Evolutionary conservation across 2,329 filamentous ascomycete genomes (phyloP).

Genomic region (Ceratocystis eucalypticola): DNA sequence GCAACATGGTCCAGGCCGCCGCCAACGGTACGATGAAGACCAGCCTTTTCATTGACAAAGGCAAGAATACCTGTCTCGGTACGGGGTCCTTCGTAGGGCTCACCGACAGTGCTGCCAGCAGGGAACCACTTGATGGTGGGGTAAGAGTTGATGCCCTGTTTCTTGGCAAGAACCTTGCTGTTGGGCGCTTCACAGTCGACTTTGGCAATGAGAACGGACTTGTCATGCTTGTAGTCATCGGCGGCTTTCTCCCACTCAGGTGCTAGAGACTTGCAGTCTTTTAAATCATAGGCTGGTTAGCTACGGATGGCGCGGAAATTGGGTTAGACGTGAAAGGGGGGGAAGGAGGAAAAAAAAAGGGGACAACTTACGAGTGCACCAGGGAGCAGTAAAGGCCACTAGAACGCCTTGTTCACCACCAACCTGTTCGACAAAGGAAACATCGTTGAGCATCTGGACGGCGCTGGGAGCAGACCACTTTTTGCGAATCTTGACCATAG

Average conservation of each 20-base stretch:
- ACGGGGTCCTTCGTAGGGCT: constrained; percentile 63
- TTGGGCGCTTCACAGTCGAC: constrained; percentile 84
- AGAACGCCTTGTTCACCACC: constrained; percentile 80
- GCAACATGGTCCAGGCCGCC: constrained; percentile 66
- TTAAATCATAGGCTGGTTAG: not conserved
- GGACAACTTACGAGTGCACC: constrained; percentile 79
- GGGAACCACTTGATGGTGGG: constrained; percentile 98
- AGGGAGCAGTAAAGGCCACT: constrained; percentile 93
- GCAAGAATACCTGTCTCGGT: constrained; percentile 60
- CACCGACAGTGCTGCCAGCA: constrained; percentile 59
- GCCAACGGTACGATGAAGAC: constrained; percentile 70
- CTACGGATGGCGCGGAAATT: not conserved
- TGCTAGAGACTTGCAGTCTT: constrained; percentile 93
- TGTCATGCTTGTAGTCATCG: constrained; percentile 63
- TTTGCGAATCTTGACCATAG: constrained; percentile 66
- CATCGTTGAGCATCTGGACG: constrained; percentile 68
- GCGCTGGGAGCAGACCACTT: constrained; percentile 59
- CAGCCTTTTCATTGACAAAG: constrained; percentile 79
- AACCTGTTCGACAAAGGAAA: constrained; percentile 61
- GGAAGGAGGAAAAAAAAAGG: not conserved
- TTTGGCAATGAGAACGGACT: constrained; percentile 77
- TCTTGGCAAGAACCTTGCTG: constrained; percentile 62
- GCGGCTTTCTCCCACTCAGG: constrained; percentile 84
- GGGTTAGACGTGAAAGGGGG: not conserved
- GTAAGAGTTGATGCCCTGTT: constrained; percentile 71